Base-by-base conservation (phyloP, 2,329 filamentous ascomycete species). In the Aspergillus fischeri region DNA sequence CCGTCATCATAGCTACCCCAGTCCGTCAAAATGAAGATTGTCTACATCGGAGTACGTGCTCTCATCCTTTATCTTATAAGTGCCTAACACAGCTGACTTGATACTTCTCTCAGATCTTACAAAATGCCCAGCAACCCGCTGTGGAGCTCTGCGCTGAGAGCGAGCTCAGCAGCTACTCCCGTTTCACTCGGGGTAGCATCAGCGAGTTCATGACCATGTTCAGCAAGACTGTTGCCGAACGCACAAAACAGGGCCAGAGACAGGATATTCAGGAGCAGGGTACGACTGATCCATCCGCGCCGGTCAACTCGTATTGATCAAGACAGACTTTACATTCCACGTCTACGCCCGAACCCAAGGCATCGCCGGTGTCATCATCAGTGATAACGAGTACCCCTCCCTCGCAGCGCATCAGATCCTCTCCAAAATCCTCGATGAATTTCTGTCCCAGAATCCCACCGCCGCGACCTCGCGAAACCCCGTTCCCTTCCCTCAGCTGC, bases 361-460 rank as follows among this genome's bases (percentile, higher is more conserved):
- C 65, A 78, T 92, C 66, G 86, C 86, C 66, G 88, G 86, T 66
- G 86, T 92, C 74, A 87, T 92, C 69, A 91, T 92, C 71, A 87
- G 85, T 61, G 87, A 91, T 69, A 83, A 87, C 69, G 83, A 87
- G 67, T 92, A 92, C 75, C 88, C 89, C 49, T 81, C 83, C 38
- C 81, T 93, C 8, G 90, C 92, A 25, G 92, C 92, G 25, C 92
- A 96, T 73, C 88, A 91, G 75, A 82, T 97, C 54, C 86, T 96
- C 65, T 88, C 86, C 72, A 96, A 96, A 75, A 82, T 94, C 55
- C 80, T 92, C 73, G 91, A 96, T 75, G 91, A 96, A 74, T 97
- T 96, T 76, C 81, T 92, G 42, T 79, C 85, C 63, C 84, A 87
- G 70, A 84, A 93, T 78, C 90, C 91, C 8, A 81, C 75, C 63